Evolutionary conservation across 306 rosid species (phyloP), one percentile per base, ranked within the genome.

Genomic region (Fragaria ananassa): DNA sequence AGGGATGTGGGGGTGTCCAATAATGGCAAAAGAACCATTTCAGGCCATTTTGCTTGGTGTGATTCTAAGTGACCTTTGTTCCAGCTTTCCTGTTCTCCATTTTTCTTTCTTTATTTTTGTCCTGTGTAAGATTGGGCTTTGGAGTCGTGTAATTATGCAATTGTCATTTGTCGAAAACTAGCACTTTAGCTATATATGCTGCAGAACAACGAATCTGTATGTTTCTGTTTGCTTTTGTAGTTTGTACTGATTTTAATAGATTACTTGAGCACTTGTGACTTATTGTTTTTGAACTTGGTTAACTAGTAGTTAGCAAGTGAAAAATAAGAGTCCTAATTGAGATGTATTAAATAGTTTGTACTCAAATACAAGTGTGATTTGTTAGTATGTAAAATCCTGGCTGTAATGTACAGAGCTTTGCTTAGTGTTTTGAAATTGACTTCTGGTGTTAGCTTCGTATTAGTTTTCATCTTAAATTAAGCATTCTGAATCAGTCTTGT

Each of bases 1-100:
- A 54, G 67, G 65, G 39, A 56, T 56, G 37, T 56, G 42, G 51
- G 51, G 51, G 76, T 56, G 76, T 15, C 7, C 23, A n/a, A 19
- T 7, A 34, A n/a, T 37, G 11, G 4, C 0, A 31, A 31, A 51
- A 10, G 14, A 56, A 37, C 51, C 8, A 29, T 37, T 23, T 54
- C 50, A 21, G 29, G 46, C 21, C 27, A 3, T 34, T 49, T n/a
- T 72, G 35, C 27, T 6, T 12, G 53, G 76, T 8, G 10, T 12
- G 58, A 37, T 14, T 53, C 41, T 15, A 72, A 37, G 39, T 13
- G 50, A 41, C 53, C 68, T 56, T 56, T 25, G 6, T 5, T 13
- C 49, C 23, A 1, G 15, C 39, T 57, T 21, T 45, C 51, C 29
- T 15, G 21, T 54, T 72, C 35, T 57, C 35, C 10, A 13, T 25